phyloP scores from a whole-genome alignment of 1,284 basidiomycete genomes.

The Stygiomarasmius scandens region DNA sequence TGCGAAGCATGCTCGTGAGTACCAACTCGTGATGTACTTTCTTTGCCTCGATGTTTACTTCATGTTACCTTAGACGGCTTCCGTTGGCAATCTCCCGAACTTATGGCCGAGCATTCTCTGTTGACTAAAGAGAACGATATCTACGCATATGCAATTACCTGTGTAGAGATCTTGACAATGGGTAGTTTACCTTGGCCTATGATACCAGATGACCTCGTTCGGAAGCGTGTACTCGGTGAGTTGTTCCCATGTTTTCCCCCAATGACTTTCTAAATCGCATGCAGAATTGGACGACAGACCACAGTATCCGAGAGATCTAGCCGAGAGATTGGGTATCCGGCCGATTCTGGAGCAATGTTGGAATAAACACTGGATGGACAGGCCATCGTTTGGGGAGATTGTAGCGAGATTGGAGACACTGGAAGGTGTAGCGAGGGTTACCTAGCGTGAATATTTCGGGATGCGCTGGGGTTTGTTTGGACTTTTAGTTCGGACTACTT shows the following conservation, averaged over 20 bases:
- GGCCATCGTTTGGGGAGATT: conserved; percentile 9
- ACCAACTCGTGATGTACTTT: not conserved
- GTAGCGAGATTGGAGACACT: not conserved
- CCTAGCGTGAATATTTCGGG: too few relatives aligned
- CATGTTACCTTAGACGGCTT: conserved; percentile 8
- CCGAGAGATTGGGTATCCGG: conserved; percentile 8
- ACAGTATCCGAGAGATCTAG: conserved; percentile 1
- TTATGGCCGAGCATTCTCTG: conserved; percentile 11
- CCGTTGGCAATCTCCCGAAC: conserved; percentile 18
- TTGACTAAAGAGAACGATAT: conserved; percentile 13
- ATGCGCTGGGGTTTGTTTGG: too few relatives aligned
- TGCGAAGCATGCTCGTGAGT: conserved; percentile 14
- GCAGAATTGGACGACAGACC: conserved; percentile 9
- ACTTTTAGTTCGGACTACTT: too few relatives aligned
- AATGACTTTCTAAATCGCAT: not conserved
- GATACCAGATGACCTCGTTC: conserved; percentile 12
- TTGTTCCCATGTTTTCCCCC: not conserved
- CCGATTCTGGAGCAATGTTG: conserved; percentile 10
- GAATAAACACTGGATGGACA: not conserved
- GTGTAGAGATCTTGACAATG: conserved; percentile 14
- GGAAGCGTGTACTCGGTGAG: conserved; percentile 10
- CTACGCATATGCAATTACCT: conserved; percentile 15
- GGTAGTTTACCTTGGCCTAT: conserved; percentile 16
- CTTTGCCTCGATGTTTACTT: not conserved
- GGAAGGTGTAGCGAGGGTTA: not conserved